A percentile compares a stretch with the other conserved stretches of the same genome.
phyloP scores from a whole-genome alignment of 768 basidiomycete genomes.

The Rhizopogon roseolus region DNA sequence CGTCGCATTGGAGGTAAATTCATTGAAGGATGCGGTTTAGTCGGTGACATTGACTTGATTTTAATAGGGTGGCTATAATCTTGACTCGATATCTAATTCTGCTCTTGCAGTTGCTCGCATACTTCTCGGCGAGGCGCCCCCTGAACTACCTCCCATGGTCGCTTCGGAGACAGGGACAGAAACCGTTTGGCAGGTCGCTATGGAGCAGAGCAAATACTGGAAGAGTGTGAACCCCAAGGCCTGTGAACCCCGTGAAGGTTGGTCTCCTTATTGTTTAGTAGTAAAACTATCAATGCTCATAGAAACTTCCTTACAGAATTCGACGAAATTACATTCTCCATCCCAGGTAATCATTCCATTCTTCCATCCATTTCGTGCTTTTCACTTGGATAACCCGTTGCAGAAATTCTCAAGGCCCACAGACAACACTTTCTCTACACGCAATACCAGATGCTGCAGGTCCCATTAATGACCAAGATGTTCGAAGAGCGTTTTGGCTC shows the following conservation, averaged over 20 bases:
- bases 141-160: slow-evolving; percentile 62
- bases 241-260: slow-evolving; percentile 80
- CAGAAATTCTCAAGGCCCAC: slow-evolving; percentile 86
- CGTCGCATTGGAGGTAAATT: slow-evolving; percentile 84
- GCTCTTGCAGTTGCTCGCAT: slow-evolving; percentile 82
- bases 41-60: not conserved
- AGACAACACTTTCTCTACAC: slow-evolving; percentile 79
- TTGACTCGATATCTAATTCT: slow-evolving; percentile 83
- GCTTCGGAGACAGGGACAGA: slow-evolving; percentile 83
- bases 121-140: slow-evolving; percentile 88
- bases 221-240: slow-evolving; percentile 77
- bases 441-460: slow-evolving; percentile 72
- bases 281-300: not conserved
- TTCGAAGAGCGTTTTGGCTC: slow-evolving; percentile 71
- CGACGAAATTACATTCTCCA: slow-evolving; percentile 57
- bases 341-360: slow-evolving; percentile 49
- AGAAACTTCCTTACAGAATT: slow-evolving; percentile 37
- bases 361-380: not conserved
- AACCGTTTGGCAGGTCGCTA: slow-evolving; percentile 84
- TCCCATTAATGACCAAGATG: slow-evolving; percentile 66
- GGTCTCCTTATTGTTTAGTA: not conserved
- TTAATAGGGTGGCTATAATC: slow-evolving; percentile 88
- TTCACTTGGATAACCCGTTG: not conserved
- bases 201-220: slow-evolving; percentile 90
- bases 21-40: not conserved